These are phyloP conservation scores for Volvox africanus DNA, from an alignment of 139 green algal species.

Conservation along the genomic window DNA sequence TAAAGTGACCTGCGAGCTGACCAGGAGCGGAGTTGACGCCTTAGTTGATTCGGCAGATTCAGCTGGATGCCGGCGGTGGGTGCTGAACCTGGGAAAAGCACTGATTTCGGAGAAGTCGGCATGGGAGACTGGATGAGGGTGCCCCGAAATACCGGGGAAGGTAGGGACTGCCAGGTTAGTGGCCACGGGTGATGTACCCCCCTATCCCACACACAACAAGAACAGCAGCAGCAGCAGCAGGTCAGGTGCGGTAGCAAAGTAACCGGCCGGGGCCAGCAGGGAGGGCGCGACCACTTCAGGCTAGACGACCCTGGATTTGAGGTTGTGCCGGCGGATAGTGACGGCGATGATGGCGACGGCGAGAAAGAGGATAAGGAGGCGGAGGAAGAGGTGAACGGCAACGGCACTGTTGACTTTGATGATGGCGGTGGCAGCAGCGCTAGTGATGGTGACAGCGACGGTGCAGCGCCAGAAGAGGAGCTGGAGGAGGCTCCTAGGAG, in stretches of 20 bases:
- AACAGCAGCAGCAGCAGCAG: not conserved
- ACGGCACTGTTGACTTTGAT: not conserved
- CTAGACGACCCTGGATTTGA: slow-evolving; percentile 28
- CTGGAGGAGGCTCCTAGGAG: not conserved
- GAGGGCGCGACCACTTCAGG: not conserved
- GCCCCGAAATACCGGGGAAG: too few relatives aligned
- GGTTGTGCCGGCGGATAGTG: slow-evolving; percentile 11
- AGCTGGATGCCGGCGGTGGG: too few relatives aligned
- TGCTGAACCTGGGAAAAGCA: too few relatives aligned
- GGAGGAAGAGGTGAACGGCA: not conserved
- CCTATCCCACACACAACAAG: too few relatives aligned
- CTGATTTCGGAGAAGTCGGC: too few relatives aligned
- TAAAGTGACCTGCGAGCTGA: too few relatives aligned
- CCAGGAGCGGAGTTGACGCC: too few relatives aligned
- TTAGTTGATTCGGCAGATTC: too few relatives aligned
- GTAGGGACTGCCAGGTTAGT: too few relatives aligned
- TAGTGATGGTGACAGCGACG: not conserved
- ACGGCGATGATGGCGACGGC: not conserved
- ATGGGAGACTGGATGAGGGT: too few relatives aligned
- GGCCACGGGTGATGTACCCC: too few relatives aligned
- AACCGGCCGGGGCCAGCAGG: not conserved
- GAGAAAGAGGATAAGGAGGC: not conserved
- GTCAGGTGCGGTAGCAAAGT: slow-evolving; percentile 8
- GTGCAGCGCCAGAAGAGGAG: not conserved
- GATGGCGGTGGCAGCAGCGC: not conserved